Evolutionary conservation across 1,284 basidiomycete species (phyloP), one percentile per base, ranked within the genome.

Genomic region (Anthracocystis panici-leucophaei): DNA sequence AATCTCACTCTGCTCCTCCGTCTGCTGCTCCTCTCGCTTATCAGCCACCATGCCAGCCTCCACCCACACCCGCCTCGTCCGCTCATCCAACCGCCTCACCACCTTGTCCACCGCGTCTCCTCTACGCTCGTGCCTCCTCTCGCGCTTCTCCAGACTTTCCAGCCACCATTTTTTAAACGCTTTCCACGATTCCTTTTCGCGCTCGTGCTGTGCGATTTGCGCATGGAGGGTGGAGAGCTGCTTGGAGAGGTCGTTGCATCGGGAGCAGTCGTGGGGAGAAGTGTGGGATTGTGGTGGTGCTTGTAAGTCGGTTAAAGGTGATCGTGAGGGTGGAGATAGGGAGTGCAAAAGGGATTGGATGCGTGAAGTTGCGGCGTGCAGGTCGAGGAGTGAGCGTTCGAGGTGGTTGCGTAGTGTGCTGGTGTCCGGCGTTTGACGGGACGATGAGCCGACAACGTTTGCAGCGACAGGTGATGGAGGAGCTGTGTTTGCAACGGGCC

Each of bases 161-260:
- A 75, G 35, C 72, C 72, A 75, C 72, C 72, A 75, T 4, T 31
- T 18, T 23, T 75, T 75, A 52, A 75, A 75, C 21, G 45, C 63
- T 6, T 49, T 56, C 72, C 72, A 75, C 1, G 66, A 57, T 11
- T 64, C 23, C 1, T 53, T 25, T 18, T 75, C 72, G 33, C 41
- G 45, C 14, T 65, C 50, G 42, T 69, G 52, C 18, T 40, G 48
- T 11, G 5, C n/a, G 4, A 10, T 31, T 18, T 50, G 18, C 6
- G 16, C 3, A 14, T 52, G 57, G 1, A 71, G 55, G 20, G 41
- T 18, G 2, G 42, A 10, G 1, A 72, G 42, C 6, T 57, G 54
- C 10, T 16, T 1, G 18, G 40, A 44, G 1, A 64, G 42, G 4
- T 8, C 18, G 7, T 7, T 18, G 8, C 49, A 66, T 3, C 18